Base-by-base conservation (phyloP, 495 filamentous ascomycete genomes). In the Lophiotrema nucula region DNA sequence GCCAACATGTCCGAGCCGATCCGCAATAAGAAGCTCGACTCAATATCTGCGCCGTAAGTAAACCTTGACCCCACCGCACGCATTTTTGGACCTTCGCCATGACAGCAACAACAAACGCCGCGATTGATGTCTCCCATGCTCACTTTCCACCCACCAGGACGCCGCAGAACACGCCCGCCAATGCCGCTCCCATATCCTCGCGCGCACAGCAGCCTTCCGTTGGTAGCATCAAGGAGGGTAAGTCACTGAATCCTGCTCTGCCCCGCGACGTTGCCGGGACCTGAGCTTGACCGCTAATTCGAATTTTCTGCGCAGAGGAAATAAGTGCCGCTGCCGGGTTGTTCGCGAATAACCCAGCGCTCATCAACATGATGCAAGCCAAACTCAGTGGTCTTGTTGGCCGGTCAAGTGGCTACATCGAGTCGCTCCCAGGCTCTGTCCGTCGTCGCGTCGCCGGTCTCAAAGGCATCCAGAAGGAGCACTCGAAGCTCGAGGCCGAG, bases 401-500 rank as follows among this genome's bases (percentile, higher is more conserved):
- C 60, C 85, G 88, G 50, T 96, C 95, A 43, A 97, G 93, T 19
- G 95, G 95, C 62, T 99, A 99, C 75, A 90, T 99, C 65, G 95
- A 99, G 77, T 93, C 89, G 19, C 85, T 99, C 16, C 93, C 95
- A 24, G 75, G 81, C 38, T 79, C 83, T 21, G 95, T 99, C 66
- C 90, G 92, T 70, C 88, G 89, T 62, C 91, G 95, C 65, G 92
- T 99, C 51, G 83, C 89, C 43, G 95, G 95, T 57, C 77, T 99
- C 28, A 97, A 97, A 77, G 95, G 92, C 67, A 87, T 99, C 56
- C 95, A 99, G 73, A 97, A 97, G 75, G 95, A 97, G 65, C 95
- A 99, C 76, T 85, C 92, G 47, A 96, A 97, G 77, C 84, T 99
- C 63, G 95, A 99, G 79, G 89, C 90, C 51, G 86, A 96, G 73